These are phyloP conservation scores for Zygosaccharomyces sapae DNA, from an alignment of 1,139 yeast species.

Conservation along the genomic window DNA sequence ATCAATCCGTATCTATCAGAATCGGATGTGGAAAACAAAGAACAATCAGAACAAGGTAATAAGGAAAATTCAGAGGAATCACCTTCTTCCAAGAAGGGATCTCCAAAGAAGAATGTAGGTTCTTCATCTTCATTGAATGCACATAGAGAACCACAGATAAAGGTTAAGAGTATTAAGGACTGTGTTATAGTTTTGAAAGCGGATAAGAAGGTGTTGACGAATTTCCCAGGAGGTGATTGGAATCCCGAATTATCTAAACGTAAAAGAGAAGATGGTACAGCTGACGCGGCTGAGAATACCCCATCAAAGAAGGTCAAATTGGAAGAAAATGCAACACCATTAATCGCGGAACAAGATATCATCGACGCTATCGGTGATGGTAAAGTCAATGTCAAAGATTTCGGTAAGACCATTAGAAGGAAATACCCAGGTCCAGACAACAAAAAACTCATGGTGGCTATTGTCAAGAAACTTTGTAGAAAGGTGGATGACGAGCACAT, in stretches of 20 bases:
- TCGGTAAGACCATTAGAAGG: slow-evolving; percentile 55
- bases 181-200: slow-evolving; percentile 70
- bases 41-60: slow-evolving; percentile 47
- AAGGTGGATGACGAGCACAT: slow-evolving; percentile 62
- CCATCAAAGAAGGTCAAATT: slow-evolving; percentile 18
- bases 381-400: slow-evolving; percentile 50
- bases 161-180: slow-evolving; percentile 50
- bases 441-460: slow-evolving; percentile 58
- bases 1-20: slow-evolving; percentile 76
- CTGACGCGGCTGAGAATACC: slow-evolving; percentile 10
- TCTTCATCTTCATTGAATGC: slow-evolving; percentile 15
- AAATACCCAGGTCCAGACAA: slow-evolving; percentile 65
- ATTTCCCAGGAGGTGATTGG: slow-evolving; percentile 82
- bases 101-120: slow-evolving; percentile 28
- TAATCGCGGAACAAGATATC: slow-evolving; percentile 68
- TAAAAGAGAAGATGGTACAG: slow-evolving; percentile 35
- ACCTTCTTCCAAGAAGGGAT: slow-evolving; percentile 24
- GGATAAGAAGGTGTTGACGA: slow-evolving; percentile 53
- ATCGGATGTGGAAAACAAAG: slow-evolving; percentile 62
- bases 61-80: slow-evolving; percentile 43
- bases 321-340: slow-evolving; percentile 22
- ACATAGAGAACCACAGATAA: slow-evolving; percentile 39
- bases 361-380: slow-evolving; percentile 49
- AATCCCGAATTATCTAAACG: slow-evolving; percentile 59
- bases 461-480: slow-evolving; percentile 62